These are phyloP conservation scores for Trichoderma orchidacearum DNA, from an alignment of 495 filamentous ascomycete species.

Conservation along the genomic window DNA sequence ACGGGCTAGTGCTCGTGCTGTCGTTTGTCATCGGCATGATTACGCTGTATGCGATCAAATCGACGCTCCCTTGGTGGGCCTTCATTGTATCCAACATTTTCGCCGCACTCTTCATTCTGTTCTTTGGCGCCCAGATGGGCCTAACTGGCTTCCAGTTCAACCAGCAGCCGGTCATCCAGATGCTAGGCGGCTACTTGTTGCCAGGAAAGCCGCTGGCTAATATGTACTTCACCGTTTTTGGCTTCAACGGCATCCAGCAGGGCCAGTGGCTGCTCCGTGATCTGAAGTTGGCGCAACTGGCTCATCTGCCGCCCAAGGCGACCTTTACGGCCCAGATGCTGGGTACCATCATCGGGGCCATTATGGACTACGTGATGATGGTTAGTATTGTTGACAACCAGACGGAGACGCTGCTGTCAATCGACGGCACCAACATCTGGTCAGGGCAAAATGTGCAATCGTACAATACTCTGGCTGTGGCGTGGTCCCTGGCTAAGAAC, in stretches of 20 bases:
- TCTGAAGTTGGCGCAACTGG: slow-evolving; percentile 26
- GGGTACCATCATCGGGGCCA: slow-evolving; percentile 25
- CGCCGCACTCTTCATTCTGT: slow-evolving; percentile 17
- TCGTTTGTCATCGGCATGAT: slow-evolving; percentile 37
- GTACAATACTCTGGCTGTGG: slow-evolving; percentile 18
- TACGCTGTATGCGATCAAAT: slow-evolving; percentile 29
- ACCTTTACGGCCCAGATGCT: slow-evolving; percentile 28
- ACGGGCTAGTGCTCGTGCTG: slow-evolving; percentile 24
- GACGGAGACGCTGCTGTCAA: slow-evolving; percentile 13
- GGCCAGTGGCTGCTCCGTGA: slow-evolving; percentile 19
- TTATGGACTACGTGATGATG: slow-evolving; percentile 31
- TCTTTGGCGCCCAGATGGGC: slow-evolving; percentile 18
- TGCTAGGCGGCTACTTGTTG: slow-evolving; percentile 19
- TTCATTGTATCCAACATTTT: slow-evolving; percentile 35
- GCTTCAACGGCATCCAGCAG: slow-evolving; percentile 19
- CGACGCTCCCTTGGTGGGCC: slow-evolving; percentile 41
- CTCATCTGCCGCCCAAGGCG: slow-evolving; percentile 28
- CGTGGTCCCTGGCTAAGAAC: slow-evolving; percentile 21
- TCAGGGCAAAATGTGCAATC: slow-evolving; percentile 16
- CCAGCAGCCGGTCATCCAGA: slow-evolving; percentile 24
- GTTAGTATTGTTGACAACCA: slow-evolving; percentile 17
- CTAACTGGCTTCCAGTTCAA: slow-evolving; percentile 27
- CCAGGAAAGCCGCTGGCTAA: slow-evolving; percentile 20
- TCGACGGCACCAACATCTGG: slow-evolving; percentile 22
- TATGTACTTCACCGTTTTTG: slow-evolving; percentile 21